Conservation (phyloP, 108 stramenopile genomes). For the Cyclostephanos invisitatus region DNA sequence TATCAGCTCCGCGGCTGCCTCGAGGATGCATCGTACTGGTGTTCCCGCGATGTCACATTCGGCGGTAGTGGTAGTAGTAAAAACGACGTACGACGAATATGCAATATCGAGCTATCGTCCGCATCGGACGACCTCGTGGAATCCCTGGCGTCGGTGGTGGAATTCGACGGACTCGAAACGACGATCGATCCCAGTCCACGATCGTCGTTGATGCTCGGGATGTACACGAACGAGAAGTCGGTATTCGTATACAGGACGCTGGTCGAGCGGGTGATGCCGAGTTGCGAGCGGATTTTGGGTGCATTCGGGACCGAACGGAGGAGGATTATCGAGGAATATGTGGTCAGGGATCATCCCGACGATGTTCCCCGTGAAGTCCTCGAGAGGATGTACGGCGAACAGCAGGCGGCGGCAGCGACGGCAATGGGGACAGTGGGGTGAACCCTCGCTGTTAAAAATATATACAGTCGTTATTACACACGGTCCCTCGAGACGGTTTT, state of each 20-base stretch:
- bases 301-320: conserved; percentile 38
- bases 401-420: not conserved
- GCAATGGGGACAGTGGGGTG: no score
- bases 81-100: conserved; percentile 9
- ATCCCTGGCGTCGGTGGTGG: conserved; percentile 67
- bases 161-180: conserved; percentile 87
- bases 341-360: conserved; percentile 44
- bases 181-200: conserved; percentile 78
- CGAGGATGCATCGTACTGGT: conserved; percentile 64
- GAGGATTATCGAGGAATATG: conserved; percentile 19
- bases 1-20: conserved; percentile 65
- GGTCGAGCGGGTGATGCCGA: conserved; percentile 63
- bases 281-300: conserved; percentile 35
- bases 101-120: conserved; percentile 9
- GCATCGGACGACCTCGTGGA: conserved; percentile 54
- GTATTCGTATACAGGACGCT: conserved; percentile 69
- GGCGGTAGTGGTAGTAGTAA: conserved; percentile 3
- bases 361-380: conserved; percentile 43
- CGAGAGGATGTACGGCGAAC: conserved; percentile 15
- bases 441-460: no score
- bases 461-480: no score
- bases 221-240: conserved; percentile 63
- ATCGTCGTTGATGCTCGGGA: conserved; percentile 65
- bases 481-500: no score
- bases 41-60: conserved; percentile 10